A percentile compares a stretch with the other conserved stretches of the same genome.
Conservation (phyloP, 2,329 filamentous ascomycete genomes). For the Elsinoe batatas region DNA sequence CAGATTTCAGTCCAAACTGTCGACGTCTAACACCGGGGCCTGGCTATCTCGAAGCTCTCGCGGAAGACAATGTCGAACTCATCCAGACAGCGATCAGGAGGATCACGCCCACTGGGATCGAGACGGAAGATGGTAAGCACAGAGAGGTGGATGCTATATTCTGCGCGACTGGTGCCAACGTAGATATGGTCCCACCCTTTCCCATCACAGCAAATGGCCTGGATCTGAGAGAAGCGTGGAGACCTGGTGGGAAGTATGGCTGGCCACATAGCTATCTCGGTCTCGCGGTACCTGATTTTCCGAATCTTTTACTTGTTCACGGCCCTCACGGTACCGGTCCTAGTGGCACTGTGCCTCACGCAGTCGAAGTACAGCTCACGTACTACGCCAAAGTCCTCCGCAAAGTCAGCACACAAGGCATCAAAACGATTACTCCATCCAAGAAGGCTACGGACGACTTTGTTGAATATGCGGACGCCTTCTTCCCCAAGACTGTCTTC, state of each 20-base stretch:
- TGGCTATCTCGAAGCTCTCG: slow-evolving; percentile 30
- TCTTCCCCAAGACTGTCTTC: slow-evolving; percentile 44
- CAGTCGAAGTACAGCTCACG: slow-evolving; percentile 54
- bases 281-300: slow-evolving; percentile 53
- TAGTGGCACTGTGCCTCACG: slow-evolving; percentile 58
- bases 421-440: slow-evolving; percentile 50
- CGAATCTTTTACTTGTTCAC: slow-evolving; percentile 56
- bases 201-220: slow-evolving; percentile 46
- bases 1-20: slow-evolving; percentile 33
- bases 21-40: slow-evolving; percentile 38
- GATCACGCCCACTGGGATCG: slow-evolving; percentile 51
- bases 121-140: slow-evolving; percentile 48
- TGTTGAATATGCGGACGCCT: slow-evolving; percentile 32
- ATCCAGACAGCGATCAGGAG: slow-evolving; percentile 48
- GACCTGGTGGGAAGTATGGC: slow-evolving; percentile 44
- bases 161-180: slow-evolving; percentile 33
- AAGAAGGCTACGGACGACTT: slow-evolving; percentile 44
- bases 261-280: slow-evolving; percentile 62
- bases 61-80: slow-evolving; percentile 33
- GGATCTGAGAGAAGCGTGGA: slow-evolving; percentile 49
- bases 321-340: slow-evolving; percentile 47
- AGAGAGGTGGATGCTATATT: slow-evolving; percentile 55
- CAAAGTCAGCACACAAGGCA: slow-evolving; percentile 56
- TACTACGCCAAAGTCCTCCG: slow-evolving; percentile 59
- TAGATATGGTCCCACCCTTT: slow-evolving; percentile 39